phyloP scores from a whole-genome alignment of 225 moss, liverwort and hornwort species.

The Polytrichum commune region DNA sequence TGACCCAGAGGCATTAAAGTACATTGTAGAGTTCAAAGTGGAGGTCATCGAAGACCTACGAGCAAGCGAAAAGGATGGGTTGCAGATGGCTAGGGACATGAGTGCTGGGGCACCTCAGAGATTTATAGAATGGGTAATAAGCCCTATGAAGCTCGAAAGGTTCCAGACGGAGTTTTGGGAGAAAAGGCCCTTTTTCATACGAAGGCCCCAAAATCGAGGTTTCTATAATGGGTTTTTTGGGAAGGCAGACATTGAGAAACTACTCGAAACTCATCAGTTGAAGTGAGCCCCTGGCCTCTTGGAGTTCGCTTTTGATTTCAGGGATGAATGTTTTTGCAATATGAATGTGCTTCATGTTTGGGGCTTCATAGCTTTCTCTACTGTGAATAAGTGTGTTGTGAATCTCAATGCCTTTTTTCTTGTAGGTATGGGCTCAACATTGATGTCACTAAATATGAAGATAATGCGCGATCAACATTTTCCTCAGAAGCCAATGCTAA shows the following conservation, averaged over 20 bases:
- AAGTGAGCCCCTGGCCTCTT: slow-evolving; percentile 24
- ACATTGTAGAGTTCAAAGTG: slow-evolving; percentile 59
- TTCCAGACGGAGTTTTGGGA: slow-evolving; percentile 85
- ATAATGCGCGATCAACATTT: slow-evolving; percentile 82
- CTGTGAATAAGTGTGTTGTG: too few species aligned
- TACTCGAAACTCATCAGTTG: slow-evolving; percentile 64
- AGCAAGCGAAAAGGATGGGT: slow-evolving; percentile 48
- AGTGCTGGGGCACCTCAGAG: slow-evolving; percentile 57
- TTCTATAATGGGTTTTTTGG: slow-evolving; percentile 77
- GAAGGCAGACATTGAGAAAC: slow-evolving; percentile 69
- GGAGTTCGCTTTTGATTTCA: too few species aligned
- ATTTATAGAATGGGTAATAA: slow-evolving; percentile 78
- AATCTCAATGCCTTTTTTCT: neutral
- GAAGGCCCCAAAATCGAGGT: slow-evolving; percentile 57
- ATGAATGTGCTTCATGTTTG: too few species aligned
- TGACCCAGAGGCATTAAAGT: slow-evolving; percentile 67
- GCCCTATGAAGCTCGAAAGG: slow-evolving; percentile 52
- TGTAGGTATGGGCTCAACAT: slow-evolving; percentile 69
- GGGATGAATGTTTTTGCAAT: too few species aligned
- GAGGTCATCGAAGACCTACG: slow-evolving; percentile 63
- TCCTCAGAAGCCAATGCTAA: slow-evolving; percentile 68
- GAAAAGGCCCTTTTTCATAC: slow-evolving; percentile 73
- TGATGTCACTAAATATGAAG: slow-evolving; percentile 94
- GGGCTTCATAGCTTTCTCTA: too few species aligned
- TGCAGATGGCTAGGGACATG: slow-evolving; percentile 54